These are phyloP conservation scores for Aspergillus ochraceoroseus DNA, from an alignment of 2,329 filamentous ascomycete genomes.

Conservation along the genomic window DNA sequence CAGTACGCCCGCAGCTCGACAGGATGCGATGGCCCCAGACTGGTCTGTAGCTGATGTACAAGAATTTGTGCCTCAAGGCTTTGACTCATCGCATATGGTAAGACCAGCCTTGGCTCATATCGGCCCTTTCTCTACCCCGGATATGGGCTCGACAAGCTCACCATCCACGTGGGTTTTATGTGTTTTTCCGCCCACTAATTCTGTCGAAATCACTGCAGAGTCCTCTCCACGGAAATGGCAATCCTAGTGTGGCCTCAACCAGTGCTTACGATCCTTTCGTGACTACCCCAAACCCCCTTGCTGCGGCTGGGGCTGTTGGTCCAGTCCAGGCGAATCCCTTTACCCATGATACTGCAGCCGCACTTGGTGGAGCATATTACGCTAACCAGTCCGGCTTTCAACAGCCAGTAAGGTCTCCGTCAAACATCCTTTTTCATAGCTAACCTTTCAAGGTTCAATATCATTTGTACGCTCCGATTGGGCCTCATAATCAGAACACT, in stretches of 20 bases:
- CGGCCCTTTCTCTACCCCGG: no score
- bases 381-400: constrained; percentile 54
- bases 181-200: no score
- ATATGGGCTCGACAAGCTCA: no score
- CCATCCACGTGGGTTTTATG: no score
- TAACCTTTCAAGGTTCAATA: constrained; percentile 63
- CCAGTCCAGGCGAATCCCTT: constrained; percentile 66
- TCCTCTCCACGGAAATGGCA: constrained; percentile 46
- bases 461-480: constrained; percentile 85
- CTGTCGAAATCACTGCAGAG: no score
- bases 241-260: constrained; percentile 48
- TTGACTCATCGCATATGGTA: constrained; percentile 49
- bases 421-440: not conserved
- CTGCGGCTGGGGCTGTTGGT: constrained; percentile 43
- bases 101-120: constrained; percentile 22
- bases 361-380: constrained; percentile 63
- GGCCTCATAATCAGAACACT: constrained; percentile 74
- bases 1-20: constrained; percentile 39
- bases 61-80: constrained; percentile 53
- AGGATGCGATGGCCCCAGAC: constrained; percentile 41
- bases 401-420: constrained; percentile 54
- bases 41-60: constrained; percentile 45
- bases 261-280: constrained; percentile 60
- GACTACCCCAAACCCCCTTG: constrained; percentile 53
- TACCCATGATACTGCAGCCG: constrained; percentile 57